Evolutionary conservation across 495 filamentous ascomycete species (phyloP), one percentile per base, ranked within the genome.

Genomic region (Terfezia boudieri): DNA sequence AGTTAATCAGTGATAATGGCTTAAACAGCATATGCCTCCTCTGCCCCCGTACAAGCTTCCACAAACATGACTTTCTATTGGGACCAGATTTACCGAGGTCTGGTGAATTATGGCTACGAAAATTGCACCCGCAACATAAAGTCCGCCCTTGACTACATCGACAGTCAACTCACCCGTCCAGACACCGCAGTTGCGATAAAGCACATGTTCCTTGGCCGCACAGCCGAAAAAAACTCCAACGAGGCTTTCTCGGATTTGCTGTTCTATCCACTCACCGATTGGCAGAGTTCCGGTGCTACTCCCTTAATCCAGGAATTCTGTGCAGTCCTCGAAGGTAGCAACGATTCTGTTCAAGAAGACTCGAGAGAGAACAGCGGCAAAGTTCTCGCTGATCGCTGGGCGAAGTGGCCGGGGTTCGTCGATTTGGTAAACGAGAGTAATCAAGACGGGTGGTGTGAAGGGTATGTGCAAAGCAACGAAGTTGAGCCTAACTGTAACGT

Each of bases 91-190:
- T 71, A 74, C 55, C 69, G 68, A 7, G 74, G 71, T n/a, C 71
- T 79, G 66, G 66, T 70, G 6, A 61, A 61, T 1, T 70, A 74
- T 37, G 75, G 75, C 16, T 67, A 65, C 51, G 62, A 57, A 6
- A 77, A 77, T 61, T 80, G 77, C 56, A 73, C 75, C 14, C 61
- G 62, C 4, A 74, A 78, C 50, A 69, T 78, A 51, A 67, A 73
- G 8, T 71, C 73, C 8, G 74, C 73, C 9, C 61, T 75, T 16
- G 51, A 66, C 22, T 76, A 75, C 55, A 73, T 78, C 36, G 76
- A 79, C 55, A 20, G 22, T 0, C 67, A 74, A 50, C 57, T 76
- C 0, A 57, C 67, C 3, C 57, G 61, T 20, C 66, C 63, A 4
- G 57, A 57, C 1, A 58, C 69, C 0, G 64, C 70, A 1, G 68